Conservation (phyloP, 352 stramenopile species). For the Phytopythium cucurbitacearum region DNA sequence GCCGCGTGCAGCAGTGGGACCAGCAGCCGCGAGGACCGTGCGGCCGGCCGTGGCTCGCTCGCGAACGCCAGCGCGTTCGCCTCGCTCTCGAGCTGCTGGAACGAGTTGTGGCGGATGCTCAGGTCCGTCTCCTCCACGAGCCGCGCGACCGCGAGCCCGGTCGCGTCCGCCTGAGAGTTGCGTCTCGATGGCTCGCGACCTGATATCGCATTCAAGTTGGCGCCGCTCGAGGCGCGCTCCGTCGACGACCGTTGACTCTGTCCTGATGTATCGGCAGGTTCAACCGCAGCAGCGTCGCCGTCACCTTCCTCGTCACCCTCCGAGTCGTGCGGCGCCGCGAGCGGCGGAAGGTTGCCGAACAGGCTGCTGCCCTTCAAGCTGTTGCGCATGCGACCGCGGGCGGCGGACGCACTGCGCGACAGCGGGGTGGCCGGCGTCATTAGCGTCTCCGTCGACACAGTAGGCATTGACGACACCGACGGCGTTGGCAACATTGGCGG, state of each 20-base stretch:
- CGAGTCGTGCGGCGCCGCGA: not conserved
- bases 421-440: too few species aligned
- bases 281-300: not conserved
- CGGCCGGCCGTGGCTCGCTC: not conserved
- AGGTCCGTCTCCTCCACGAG: conserved; percentile 4
- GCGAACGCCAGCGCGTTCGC: not conserved
- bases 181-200: too few species aligned
- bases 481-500: not conserved
- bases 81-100: not conserved
- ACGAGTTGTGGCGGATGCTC: conserved; percentile 1
- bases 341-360: not conserved
- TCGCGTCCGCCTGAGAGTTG: too few species aligned
- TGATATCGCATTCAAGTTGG: too few species aligned
- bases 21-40: too few species aligned
- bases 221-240: too few species aligned
- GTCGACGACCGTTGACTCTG: not conserved
- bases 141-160: not conserved
- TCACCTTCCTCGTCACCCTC: not conserved
- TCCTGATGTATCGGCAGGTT: not conserved
- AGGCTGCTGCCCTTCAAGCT: not conserved
- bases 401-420: too few species aligned
- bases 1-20: too few species aligned
- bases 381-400: not conserved
- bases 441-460: too few species aligned
- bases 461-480: not conserved